Conservation (phyloP, 495 filamentous ascomycete genomes). For the Aspergillus haitiensis region DNA sequence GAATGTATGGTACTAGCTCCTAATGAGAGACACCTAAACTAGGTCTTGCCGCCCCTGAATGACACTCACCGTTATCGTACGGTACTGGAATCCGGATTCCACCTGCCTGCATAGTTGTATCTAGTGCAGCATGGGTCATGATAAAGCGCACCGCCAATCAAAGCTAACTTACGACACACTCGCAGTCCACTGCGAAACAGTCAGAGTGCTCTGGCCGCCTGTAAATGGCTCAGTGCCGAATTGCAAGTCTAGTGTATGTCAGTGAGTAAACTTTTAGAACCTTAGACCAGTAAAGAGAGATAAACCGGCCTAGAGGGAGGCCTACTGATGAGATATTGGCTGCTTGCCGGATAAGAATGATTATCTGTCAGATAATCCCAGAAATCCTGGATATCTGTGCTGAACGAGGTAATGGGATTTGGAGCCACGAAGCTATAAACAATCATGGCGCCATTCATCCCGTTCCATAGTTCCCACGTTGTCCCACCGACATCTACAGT, state of each 20-base stretch:
- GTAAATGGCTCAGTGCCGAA: constrained; percentile 50
- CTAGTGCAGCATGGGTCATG: too few relatives aligned
- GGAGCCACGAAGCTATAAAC: constrained; percentile 49
- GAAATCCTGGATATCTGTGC: constrained; percentile 44
- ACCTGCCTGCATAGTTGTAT: too few relatives aligned
- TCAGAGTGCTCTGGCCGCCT: constrained; percentile 27
- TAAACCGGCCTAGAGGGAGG: neutral
- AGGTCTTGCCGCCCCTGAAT: too few relatives aligned
- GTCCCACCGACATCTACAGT: constrained; percentile 33
- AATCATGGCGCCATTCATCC: constrained; percentile 38
- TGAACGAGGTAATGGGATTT: constrained; percentile 33
- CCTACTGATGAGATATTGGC: constrained; percentile 51
- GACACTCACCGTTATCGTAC: too few relatives aligned
- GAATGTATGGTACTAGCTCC: too few relatives aligned
- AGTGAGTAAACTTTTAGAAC: too few relatives aligned
- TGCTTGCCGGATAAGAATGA: constrained; percentile 36
- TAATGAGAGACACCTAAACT: too few relatives aligned
- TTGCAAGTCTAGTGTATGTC: constrained; percentile 34
- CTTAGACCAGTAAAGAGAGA: too few relatives aligned
- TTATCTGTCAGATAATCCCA: constrained; percentile 41
- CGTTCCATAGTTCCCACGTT: constrained; percentile 42
- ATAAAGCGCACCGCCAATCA: too few relatives aligned
- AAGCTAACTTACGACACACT: constrained; percentile 14
- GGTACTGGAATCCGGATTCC: too few relatives aligned
- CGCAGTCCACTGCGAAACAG: constrained; percentile 25